Conservation (phyloP, 148 eudicot species). For the Drosera capensis region DNA sequence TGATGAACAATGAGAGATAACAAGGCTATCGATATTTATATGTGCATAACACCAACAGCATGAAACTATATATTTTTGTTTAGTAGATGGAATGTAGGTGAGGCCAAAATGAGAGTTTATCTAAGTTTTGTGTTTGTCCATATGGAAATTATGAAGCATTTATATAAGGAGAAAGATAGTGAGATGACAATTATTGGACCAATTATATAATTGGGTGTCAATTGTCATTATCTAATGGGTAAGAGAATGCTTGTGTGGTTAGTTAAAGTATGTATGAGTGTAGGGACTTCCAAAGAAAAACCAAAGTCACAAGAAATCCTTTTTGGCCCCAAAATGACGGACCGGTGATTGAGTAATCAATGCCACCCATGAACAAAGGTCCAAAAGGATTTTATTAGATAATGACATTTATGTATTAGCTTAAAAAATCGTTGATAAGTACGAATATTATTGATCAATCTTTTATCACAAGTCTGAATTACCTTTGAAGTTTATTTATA, state of each 20-base stretch:
- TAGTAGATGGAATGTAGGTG: constrained; percentile 1
- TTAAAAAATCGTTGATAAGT: too few species aligned
- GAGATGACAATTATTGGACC: neutral
- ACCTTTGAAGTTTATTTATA: too few species aligned
- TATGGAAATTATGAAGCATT: neutral
- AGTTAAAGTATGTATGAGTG: constrained; percentile 25
- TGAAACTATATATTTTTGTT: too few species aligned
- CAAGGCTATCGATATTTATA: too few species aligned
- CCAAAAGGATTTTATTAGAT: constrained; percentile 17
- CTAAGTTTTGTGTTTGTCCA: neutral
- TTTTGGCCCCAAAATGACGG: constrained; percentile 8
- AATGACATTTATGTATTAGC: too few species aligned
- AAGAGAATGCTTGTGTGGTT: constrained; percentile 36
- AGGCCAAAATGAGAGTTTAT: neutral
- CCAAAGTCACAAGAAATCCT: constrained; percentile 64
- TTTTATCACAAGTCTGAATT: too few species aligned
- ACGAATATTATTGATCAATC: too few species aligned
- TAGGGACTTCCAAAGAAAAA: constrained; percentile 35
- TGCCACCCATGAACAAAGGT: constrained; percentile 21
- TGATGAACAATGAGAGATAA: too few species aligned
- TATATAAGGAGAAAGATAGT: neutral
- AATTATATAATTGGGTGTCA: constrained; percentile 6
- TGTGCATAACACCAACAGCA: too few species aligned
- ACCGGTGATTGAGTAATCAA: constrained; percentile 10
- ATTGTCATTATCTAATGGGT: constrained; percentile 14